Conservation (phyloP, 306 rosid species). For the Arachis hypogaea region DNA sequence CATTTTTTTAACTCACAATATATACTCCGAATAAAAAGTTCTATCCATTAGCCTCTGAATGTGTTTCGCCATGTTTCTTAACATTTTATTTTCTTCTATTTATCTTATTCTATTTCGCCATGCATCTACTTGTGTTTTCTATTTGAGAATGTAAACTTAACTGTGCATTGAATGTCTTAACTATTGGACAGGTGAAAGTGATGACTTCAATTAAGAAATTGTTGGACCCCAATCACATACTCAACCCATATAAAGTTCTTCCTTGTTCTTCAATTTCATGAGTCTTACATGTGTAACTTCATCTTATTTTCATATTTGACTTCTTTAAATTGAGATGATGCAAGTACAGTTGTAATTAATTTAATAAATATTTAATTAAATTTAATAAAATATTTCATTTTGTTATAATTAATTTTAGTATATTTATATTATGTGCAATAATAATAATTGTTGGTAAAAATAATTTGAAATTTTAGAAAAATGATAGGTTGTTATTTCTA, state of each 20-base stretch:
- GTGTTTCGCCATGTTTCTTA: constrained; percentile 16
- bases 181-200: constrained; percentile 66
- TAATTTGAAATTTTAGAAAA: too few relatives aligned
- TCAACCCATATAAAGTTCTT: constrained; percentile 96
- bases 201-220: constrained; percentile 87
- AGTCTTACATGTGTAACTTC: constrained; percentile 34
- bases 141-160: constrained; percentile 10
- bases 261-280: constrained; percentile 57
- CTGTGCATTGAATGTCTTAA: constrained; percentile 2
- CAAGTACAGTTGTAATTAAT: not conserved
- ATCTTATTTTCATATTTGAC: constrained; percentile 1
- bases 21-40: constrained; percentile 31
- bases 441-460: too few relatives aligned
- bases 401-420: too few relatives aligned
- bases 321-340: not conserved
- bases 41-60: constrained; percentile 3
- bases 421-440: too few relatives aligned
- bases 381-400: too few relatives aligned
- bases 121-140: constrained; percentile 22
- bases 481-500: too few relatives aligned
- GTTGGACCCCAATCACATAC: constrained; percentile 86
- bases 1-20: constrained; percentile 22
- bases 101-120: not conserved
- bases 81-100: not conserved
- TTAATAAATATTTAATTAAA: too few relatives aligned